Evolutionary conservation across 257 asterid species (phyloP), one percentile per base, ranked within the genome.

Genomic region (Solanum stenotomum): DNA sequence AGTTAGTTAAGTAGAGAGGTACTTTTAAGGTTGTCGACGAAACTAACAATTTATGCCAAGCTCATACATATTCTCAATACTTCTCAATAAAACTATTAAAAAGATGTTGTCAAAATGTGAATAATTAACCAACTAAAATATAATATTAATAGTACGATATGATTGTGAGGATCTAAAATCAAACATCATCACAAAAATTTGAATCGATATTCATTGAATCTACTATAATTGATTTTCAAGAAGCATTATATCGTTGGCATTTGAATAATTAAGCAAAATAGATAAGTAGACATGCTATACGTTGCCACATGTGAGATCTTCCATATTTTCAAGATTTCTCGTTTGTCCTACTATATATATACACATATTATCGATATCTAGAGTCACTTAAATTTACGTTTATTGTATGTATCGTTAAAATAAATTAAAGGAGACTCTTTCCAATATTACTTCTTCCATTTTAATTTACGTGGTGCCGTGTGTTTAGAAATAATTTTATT

Each of bases 11-110:
- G 9, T 6, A 52, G 23, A 52, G 3, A 18, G 3, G 4, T 52
- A 0, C 1, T 52, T 52, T 52, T 56, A 56, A 6, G 10, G 0
- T 18, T 18, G 4, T 56, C 65, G 2, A 56, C 0, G 2, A 52
- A 18, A 52, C 4, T 52, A 52, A 52, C 8, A 0, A 52, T 52
- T 52, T 52, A 6, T 4, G 1, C 3, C 8, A 4, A 52, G 63
- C n/a, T 56, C n/a, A 56, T 56, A 56, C 1, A 1, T 56, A 6
- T 18, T 52, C 4, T 52, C 63, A 6, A 18, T 52, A 6, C 9
- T 52, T 52, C 9, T 52, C 9, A 0, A 16, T 52, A 1, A 52
- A 52, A 52, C 20, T 44, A 44, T 6, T 2, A 16, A 16, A 52
- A 16, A 52, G 9, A 52, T 52, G 2, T 56, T 18, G 2, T 56